Percentiles rank a stretch among this genome's conserved stretches.
phyloP scores from a whole-genome alignment of 2,329 filamentous ascomycete genomes.

The Alternaria tenuissima region DNA sequence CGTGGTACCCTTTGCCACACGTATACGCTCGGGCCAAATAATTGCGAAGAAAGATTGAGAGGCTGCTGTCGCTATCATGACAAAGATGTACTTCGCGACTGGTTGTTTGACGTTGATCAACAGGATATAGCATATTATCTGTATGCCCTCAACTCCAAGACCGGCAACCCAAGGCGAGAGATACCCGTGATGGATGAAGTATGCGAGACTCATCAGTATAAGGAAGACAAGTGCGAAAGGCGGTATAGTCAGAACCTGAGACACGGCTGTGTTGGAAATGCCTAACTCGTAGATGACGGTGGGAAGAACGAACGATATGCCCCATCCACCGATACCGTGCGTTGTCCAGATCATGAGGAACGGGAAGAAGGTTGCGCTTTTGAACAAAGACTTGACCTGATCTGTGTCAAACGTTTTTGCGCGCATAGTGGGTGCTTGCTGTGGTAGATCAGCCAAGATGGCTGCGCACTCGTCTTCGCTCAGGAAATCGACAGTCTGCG shows the following conservation, averaged over 20 bases:
- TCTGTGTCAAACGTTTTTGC: conserved; percentile 35
- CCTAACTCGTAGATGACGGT: conserved; percentile 33
- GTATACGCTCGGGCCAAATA: conserved; percentile 54
- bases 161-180: conserved; percentile 34
- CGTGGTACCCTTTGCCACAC: conserved; percentile 52
- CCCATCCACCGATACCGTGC: conserved; percentile 35
- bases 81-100: conserved; percentile 52
- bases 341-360: conserved; percentile 38
- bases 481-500: conserved; percentile 27
- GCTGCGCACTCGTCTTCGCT: conserved; percentile 26
- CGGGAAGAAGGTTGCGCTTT: conserved; percentile 27
- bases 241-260: conserved; percentile 36
- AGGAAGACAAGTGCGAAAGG: conserved; percentile 34
- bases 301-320: conserved; percentile 19
- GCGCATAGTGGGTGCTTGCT: conserved; percentile 31
- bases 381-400: conserved; percentile 27
- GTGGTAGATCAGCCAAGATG: conserved; percentile 27
- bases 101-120: conserved; percentile 49
- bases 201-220: conserved; percentile 27
- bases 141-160: conserved; percentile 39
- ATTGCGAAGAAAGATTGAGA: conserved; percentile 53
- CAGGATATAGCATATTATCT: conserved; percentile 53
- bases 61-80: conserved; percentile 53
- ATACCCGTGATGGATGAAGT: conserved; percentile 16
- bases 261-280: conserved; percentile 29